These are phyloP conservation scores for Aspergillus tanneri DNA, from an alignment of 2,329 filamentous ascomycete species.

Conservation along the genomic window DNA sequence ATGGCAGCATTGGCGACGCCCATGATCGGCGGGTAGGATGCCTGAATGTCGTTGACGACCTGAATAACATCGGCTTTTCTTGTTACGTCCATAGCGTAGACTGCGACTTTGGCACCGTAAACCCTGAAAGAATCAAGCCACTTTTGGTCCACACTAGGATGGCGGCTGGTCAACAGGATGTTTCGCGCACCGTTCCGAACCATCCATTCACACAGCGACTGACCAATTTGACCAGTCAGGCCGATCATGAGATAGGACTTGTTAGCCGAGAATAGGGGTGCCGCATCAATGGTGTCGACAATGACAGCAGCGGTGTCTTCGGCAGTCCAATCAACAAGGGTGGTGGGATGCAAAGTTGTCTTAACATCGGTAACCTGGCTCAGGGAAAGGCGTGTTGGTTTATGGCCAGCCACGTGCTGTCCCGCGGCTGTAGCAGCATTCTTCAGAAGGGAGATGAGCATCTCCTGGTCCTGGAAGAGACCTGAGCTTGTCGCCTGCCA, in stretches of 20 bases:
- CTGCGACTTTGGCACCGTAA: conserved; percentile 20
- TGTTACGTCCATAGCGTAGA: conserved; percentile 16
- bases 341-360: background rate
- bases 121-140: conserved; percentile 18
- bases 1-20: conserved; percentile 29
- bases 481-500: background rate
- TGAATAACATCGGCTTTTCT: background rate
- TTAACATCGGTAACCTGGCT: background rate
- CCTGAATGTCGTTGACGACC: background rate
- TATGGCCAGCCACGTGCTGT: background rate
- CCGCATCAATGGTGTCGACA: background rate
- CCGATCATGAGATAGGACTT: conserved; percentile 37
- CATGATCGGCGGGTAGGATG: conserved; percentile 21
- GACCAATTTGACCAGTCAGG: conserved; percentile 28
- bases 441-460: background rate
- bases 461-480: background rate
- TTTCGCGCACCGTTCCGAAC: conserved; percentile 25
- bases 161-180: conserved; percentile 32
- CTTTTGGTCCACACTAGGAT: conserved; percentile 25
- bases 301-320: background rate
- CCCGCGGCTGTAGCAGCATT: background rate
- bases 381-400: background rate
- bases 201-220: conserved; percentile 33
- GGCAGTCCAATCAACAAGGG: background rate
- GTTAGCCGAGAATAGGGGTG: conserved; percentile 20